A percentile compares a stretch with the other conserved stretches of the same genome.
Conservation (phyloP, 2,329 filamentous ascomycete genomes). For the Hymenoscyphus repandus region DNA sequence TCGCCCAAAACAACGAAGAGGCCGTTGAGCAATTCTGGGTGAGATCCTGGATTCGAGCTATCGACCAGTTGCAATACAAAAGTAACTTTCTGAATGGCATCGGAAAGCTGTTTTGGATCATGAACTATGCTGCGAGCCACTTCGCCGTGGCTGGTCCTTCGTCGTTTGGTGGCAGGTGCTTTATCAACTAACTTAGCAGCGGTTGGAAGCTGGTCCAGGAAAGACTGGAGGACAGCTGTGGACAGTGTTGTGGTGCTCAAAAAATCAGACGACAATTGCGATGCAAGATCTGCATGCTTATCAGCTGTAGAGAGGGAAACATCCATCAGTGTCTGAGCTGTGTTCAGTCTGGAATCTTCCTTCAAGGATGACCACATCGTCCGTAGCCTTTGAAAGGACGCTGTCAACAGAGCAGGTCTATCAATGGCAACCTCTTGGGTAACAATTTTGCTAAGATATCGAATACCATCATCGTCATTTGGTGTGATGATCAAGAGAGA, state of each 20-base stretch:
- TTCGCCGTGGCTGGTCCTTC: constrained; percentile 71
- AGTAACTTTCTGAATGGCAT: constrained; percentile 70
- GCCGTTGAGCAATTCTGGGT: constrained; percentile 70
- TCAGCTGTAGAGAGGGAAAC: constrained; percentile 43
- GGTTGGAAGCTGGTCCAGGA: constrained; percentile 69
- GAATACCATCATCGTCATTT: constrained; percentile 52
- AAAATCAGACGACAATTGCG: constrained; percentile 64
- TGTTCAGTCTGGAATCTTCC: constrained; percentile 51
- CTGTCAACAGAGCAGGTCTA: constrained; percentile 50
- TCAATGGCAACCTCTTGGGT: constrained; percentile 37
- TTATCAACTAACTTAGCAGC: constrained; percentile 68
- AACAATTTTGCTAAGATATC: constrained; percentile 47
- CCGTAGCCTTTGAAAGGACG: constrained; percentile 64
- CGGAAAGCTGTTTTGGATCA: constrained; percentile 59
- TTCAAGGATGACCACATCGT: constrained; percentile 71
- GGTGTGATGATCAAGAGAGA: constrained; percentile 48
- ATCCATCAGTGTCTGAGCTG: constrained; percentile 59
- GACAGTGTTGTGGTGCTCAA: constrained; percentile 69
- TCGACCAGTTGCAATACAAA: constrained; percentile 88
- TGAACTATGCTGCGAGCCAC: constrained; percentile 55
- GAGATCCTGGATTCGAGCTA: constrained; percentile 66
- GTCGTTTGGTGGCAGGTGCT: constrained; percentile 70
- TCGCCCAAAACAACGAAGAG: constrained; percentile 84
- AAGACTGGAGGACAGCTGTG: constrained; percentile 64
- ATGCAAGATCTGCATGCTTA: constrained; percentile 36